Conservation (phyloP, 805 yeast species). For the Barnettozyma siamensis region DNA sequence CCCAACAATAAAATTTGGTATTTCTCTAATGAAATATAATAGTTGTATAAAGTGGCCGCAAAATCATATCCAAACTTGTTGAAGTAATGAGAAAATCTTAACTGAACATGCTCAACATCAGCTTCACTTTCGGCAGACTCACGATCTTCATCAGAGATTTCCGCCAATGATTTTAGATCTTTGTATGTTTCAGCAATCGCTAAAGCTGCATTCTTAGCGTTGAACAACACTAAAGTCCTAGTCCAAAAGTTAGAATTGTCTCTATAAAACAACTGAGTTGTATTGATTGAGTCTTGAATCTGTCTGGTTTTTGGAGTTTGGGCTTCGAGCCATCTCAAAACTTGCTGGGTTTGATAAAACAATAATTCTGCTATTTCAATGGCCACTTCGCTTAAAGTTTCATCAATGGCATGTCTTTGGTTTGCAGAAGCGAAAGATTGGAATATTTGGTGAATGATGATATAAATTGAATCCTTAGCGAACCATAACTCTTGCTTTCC, state of each 20-base stretch:
- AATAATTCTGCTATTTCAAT: slow-evolving; percentile 35
- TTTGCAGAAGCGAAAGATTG: slow-evolving; percentile 23
- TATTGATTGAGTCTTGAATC: slow-evolving; percentile 16
- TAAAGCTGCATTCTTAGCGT: slow-evolving; percentile 48
- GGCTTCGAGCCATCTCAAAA: slow-evolving; percentile 27
- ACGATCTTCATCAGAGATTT: slow-evolving; percentile 41
- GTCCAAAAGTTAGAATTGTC: slow-evolving; percentile 51
- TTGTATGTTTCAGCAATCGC: slow-evolving; percentile 57
- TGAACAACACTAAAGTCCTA: slow-evolving; percentile 43
- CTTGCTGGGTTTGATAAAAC: slow-evolving; percentile 34
- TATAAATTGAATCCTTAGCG: slow-evolving; percentile 34
- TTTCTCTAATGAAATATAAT: slow-evolving; percentile 48
- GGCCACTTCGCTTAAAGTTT: slow-evolving; percentile 20
- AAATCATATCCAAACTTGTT: slow-evolving; percentile 60
- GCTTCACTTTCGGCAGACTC: slow-evolving; percentile 18
- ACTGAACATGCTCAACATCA: slow-evolving; percentile 14
- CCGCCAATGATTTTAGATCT: slow-evolving; percentile 61
- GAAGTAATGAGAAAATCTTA: slow-evolving; percentile 45
- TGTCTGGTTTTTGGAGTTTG: slow-evolving; percentile 19
- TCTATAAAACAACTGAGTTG: slow-evolving; percentile 19
- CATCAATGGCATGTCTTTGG: slow-evolving; percentile 8
- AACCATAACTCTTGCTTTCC: slow-evolving; percentile 41
- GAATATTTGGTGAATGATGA: slow-evolving; percentile 37
- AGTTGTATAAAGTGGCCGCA: slow-evolving; percentile 57
- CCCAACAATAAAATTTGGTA: slow-evolving; percentile 48